These are phyloP conservation scores for Gorgonomyces haynaldii DNA, from an alignment of 192 early-diverging fungal species.

Conservation along the genomic window DNA sequence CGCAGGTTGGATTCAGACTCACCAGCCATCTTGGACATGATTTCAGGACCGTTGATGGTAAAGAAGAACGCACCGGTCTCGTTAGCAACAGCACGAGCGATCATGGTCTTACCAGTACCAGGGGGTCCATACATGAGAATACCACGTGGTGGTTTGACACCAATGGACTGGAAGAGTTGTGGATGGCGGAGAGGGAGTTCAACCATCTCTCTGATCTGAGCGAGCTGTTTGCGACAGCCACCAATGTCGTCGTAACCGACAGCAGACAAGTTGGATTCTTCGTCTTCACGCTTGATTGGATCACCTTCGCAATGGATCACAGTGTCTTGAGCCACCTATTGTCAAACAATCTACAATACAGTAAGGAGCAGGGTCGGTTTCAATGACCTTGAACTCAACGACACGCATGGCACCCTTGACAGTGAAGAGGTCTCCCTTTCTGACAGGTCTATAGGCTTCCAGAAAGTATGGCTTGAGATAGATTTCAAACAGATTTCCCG, in stretches of 20 bases:
- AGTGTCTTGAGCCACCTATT: slow-evolving; percentile 88
- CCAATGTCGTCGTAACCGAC: slow-evolving; percentile 99
- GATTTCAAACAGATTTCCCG: slow-evolving; percentile 94
- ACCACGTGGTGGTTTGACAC: slow-evolving; percentile 97
- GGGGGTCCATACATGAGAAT: slow-evolving; percentile 98
- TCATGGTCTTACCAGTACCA: slow-evolving; percentile 97
- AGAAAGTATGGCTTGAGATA: slow-evolving; percentile 98
- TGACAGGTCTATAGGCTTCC: slow-evolving; percentile 93
- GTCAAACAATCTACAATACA: slow-evolving; percentile 62
- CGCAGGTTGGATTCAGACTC: slow-evolving; percentile 95
- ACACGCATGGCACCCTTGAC: slow-evolving; percentile 93
- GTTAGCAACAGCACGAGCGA: slow-evolving; percentile 97
- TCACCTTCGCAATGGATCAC: slow-evolving; percentile 98
- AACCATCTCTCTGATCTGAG: slow-evolving; percentile 97
- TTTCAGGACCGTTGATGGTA: slow-evolving; percentile 97
- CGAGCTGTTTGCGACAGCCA: slow-evolving; percentile 95
- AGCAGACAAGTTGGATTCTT: slow-evolving; percentile 81
- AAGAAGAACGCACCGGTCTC: slow-evolving; percentile 99
- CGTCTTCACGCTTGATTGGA: slow-evolving; percentile 97
- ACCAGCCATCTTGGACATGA: slow-evolving; percentile 99
- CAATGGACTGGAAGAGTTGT: slow-evolving; percentile 97
- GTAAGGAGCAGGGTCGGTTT: slow-evolving; percentile 87
- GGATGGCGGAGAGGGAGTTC: slow-evolving; percentile 96
- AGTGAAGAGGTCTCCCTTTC: slow-evolving; percentile 88
- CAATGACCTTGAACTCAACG: slow-evolving; percentile 98